Percentiles rank a stretch among this genome's conserved stretches.
Conservation (phyloP, 2,329 filamentous ascomycete species). For the Ceratocystis papillata region DNA sequence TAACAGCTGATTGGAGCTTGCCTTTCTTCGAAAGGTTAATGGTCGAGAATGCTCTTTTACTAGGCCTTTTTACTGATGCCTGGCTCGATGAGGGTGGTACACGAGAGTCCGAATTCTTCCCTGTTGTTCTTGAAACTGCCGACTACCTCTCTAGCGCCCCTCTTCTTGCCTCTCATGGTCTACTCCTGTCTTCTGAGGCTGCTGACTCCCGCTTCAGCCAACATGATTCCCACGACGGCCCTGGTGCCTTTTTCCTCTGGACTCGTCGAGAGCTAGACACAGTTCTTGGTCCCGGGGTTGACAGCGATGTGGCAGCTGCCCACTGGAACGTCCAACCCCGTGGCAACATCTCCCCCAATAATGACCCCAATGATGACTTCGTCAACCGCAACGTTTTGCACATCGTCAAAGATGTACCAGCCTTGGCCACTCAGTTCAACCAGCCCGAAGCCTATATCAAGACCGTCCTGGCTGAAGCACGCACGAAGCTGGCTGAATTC, state of each 20-base stretch:
- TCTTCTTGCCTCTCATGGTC: conserved; percentile 56
- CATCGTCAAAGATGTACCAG: conserved; percentile 54
- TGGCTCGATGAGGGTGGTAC: conserved; percentile 50
- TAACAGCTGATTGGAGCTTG: conserved; percentile 83
- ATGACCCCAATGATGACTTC: conserved; percentile 88
- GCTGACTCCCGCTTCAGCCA: conserved; percentile 69
- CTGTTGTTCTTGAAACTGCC: conserved; percentile 68
- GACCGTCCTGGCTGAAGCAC: conserved; percentile 55
- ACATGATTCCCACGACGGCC: conserved; percentile 60
- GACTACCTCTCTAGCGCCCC: conserved; percentile 71
- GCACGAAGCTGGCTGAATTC: conserved; percentile 56
- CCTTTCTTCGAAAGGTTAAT: conserved; percentile 98
- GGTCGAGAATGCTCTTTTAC: conserved; percentile 78
- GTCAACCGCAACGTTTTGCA: conserved; percentile 84
- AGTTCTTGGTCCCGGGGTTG: conserved; percentile 45
- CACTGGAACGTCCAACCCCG: conserved; percentile 77
- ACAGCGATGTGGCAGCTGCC: conserved; percentile 61
- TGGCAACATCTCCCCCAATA: conserved; percentile 71
- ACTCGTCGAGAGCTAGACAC: conserved; percentile 74
- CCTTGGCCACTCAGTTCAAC: conserved; percentile 64
- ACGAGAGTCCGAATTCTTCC: conserved; percentile 59
- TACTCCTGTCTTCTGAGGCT: conserved; percentile 79
- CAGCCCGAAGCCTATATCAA: conserved; percentile 58
- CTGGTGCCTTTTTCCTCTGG: conserved; percentile 94
- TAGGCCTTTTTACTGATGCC: conserved; percentile 75